Base-by-base conservation (phyloP, 495 filamentous ascomycete species). In the Neurospora tetrasperma region DNA sequence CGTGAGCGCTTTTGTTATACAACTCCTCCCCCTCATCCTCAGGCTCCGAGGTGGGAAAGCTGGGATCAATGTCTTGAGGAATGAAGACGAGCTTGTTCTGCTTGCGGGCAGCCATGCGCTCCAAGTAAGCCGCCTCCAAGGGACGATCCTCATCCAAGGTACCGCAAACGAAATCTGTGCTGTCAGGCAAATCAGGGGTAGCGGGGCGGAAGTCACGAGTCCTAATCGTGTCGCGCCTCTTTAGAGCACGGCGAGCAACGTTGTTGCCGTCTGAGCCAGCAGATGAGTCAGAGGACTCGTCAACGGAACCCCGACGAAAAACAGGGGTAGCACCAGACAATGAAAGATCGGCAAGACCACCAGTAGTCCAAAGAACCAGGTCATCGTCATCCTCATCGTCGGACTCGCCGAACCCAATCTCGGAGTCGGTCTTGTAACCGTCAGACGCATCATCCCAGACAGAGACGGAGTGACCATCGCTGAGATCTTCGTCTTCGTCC, bases 81-180 rank as follows among this genome's bases (percentile, higher is more conserved):
- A 93, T 92, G 39, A 85, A 76, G 72, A 89, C 88, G 73, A 92
- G 92, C 81, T 93, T 97, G 71, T 89, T 90, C 54, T 90, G 89
- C 73, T 91, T 91, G 44, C 93, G 89, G 69, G 93, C 89, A 76
- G 96, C 92, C 72, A 96, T 85, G 75, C 91, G 92, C 12, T 92
- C 93, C 69, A 97, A 88, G 79, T 97, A 99, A 3, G 93, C 94
- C 73, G 92, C 91, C 79, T 99, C 96, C 46, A 98, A 81, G n/a
- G 93, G 91, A 70, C 93, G 90, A 79, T 99, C 96, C 79, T 99
- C 96, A 77, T 98, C 96, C 20, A 99, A 84, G 16, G 96, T 99
- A 69, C 96, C 96, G 78, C 96, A 97, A 35, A 99, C 96, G 78
- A 99, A 99, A 80, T 98, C 96, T 46, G 94, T 97, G 81, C 94